Evolutionary conservation across 495 filamentous ascomycete species (phyloP).

Genomic region (Aspergillus cavernicola): DNA sequence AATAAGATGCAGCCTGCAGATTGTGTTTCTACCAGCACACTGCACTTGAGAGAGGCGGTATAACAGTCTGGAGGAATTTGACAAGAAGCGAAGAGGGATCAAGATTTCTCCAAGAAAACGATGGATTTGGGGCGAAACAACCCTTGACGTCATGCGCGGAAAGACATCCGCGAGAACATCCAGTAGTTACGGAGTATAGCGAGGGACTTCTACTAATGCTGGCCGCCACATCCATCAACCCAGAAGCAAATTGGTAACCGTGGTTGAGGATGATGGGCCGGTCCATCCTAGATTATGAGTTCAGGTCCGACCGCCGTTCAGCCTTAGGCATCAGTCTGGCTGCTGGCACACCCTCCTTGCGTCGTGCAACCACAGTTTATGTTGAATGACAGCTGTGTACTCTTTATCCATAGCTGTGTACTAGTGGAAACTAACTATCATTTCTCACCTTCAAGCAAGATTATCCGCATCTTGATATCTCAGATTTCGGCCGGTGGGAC

Average conservation of each 20-base stretch:
- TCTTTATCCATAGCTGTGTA: too few species aligned
- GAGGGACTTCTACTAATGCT: neutral
- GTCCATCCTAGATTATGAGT: neutral
- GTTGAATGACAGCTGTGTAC: constrained; percentile 5
- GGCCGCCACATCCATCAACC: neutral
- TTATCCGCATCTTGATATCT: too few species aligned
- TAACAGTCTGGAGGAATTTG: neutral
- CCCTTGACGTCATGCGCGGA: constrained; percentile 18
- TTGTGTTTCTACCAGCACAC: too few species aligned
- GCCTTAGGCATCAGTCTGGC: constrained; percentile 11
- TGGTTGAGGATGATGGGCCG: neutral
- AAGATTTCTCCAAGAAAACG: constrained; percentile 1
- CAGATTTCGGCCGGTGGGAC: neutral
- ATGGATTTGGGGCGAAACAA: neutral
- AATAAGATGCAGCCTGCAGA: too few species aligned
- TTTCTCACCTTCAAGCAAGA: too few species aligned
- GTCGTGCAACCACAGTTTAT: constrained; percentile 8
- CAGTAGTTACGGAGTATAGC: neutral
- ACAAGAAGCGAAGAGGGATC: neutral
- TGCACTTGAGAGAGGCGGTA: neutral
- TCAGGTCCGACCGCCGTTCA: constrained; percentile 7
- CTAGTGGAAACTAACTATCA: too few species aligned
- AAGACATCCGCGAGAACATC: neutral
- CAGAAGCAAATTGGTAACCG: neutral
- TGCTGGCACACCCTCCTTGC: constrained; percentile 12